Conservation (phyloP, 2,329 filamentous ascomycete genomes). For the Sphaerulina musiva region DNA sequence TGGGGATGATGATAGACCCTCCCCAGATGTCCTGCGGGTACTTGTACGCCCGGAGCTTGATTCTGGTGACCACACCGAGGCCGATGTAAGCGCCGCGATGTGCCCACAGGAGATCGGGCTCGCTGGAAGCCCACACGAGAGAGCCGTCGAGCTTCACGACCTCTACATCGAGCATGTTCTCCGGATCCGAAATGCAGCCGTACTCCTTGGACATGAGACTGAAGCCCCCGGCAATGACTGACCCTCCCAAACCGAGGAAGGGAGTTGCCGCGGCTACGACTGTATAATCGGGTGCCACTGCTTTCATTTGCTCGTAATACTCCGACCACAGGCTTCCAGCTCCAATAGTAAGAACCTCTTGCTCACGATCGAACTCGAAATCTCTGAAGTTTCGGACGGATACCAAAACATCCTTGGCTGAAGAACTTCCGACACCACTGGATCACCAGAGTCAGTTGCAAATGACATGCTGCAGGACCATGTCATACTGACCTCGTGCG, state of each 20-base stretch:
- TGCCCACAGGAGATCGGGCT: slow-evolving; percentile 5
- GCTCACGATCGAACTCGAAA: slow-evolving; percentile 2
- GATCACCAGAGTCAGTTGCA: background rate
- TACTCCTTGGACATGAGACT: slow-evolving; percentile 6
- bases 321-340: slow-evolving; percentile 1
- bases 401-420: slow-evolving; percentile 4
- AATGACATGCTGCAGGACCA: background rate
- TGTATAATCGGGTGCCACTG: slow-evolving; percentile 2
- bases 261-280: slow-evolving; percentile 3
- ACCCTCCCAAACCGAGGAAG: slow-evolving; percentile 3
- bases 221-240: slow-evolving; percentile 3
- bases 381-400: background rate
- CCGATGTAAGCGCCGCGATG: background rate
- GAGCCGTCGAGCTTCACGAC: slow-evolving; percentile 8
- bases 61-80: slow-evolving; percentile 1
- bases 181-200: slow-evolving; percentile 6
- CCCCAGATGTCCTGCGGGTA: slow-evolving; percentile 6
- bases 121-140: slow-evolving; percentile 2
- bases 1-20: slow-evolving; percentile 2
- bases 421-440: slow-evolving; percentile 1
- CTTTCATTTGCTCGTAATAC: slow-evolving; percentile 5
- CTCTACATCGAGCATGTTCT: slow-evolving; percentile 6
- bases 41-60: slow-evolving; percentile 3
- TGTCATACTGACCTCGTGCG: background rate
- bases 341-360: slow-evolving; percentile 1